Conservation (phyloP, 2,329 filamentous ascomycete genomes). For the Rhynchosporium secalis region DNA sequence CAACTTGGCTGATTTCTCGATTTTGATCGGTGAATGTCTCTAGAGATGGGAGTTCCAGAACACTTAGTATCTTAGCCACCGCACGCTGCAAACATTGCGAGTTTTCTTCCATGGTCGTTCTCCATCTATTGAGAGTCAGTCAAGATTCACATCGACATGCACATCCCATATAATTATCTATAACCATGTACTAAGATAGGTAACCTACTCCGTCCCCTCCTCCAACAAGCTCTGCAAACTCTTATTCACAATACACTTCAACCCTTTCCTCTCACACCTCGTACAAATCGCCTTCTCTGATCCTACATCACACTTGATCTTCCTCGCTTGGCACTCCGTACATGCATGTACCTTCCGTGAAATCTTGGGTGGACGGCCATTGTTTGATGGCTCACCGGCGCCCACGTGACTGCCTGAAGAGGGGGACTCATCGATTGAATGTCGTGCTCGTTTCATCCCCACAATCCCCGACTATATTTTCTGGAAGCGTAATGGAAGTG, state of each 20-base stretch:
- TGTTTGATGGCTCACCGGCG: not conserved
- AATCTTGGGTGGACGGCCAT: conserved; percentile 30
- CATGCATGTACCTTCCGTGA: conserved; percentile 37
- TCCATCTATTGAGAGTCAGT: conserved; percentile 43
- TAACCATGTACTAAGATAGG: too few species aligned
- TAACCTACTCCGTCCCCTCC: conserved; percentile 51
- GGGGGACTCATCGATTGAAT: conserved; percentile 14
- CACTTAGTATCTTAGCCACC: conserved; percentile 47
- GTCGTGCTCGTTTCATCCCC: conserved; percentile 17
- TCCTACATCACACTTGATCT: conserved; percentile 50
- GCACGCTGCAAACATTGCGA: conserved; percentile 47
- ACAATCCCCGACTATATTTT: conserved; percentile 5
- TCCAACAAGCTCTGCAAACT: conserved; percentile 56
- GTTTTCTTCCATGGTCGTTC: conserved; percentile 42
- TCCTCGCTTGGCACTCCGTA: conserved; percentile 53
- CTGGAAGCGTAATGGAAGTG: not conserved
- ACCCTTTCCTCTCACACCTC: conserved; percentile 50
- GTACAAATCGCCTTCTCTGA: conserved; percentile 48
- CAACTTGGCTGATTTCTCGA: conserved; percentile 4
- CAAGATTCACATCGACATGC: too few species aligned
- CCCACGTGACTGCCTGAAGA: conserved; percentile 13
- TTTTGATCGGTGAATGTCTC: conserved; percentile 36
- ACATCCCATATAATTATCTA: too few species aligned
- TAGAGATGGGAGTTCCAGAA: conserved; percentile 45
- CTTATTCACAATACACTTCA: conserved; percentile 55